Evolutionary conservation across 2,329 filamentous ascomycete species (phyloP), one percentile per base, ranked within the genome.

Genomic region (Hypoxylon sp.): DNA sequence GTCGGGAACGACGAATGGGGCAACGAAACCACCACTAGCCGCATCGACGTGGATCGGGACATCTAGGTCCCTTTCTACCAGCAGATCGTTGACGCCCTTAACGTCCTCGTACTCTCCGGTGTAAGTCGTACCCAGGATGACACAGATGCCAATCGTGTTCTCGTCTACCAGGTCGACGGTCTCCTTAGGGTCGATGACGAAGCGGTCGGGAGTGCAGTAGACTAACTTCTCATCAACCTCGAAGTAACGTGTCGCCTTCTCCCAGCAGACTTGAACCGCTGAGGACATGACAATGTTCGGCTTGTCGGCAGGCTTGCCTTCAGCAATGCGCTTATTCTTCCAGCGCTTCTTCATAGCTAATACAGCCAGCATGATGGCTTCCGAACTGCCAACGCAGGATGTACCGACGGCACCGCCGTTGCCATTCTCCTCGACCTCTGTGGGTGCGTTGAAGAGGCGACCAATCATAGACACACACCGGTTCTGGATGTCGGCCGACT

Each of bases 201-300:
- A 90, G 65, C 88, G 82, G 0, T 88, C 85, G 1, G 80, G 79
- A 0, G 85, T 85, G 78, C 88, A 90, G 78, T 87, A 89, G 30
- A 90, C 87, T 7, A 86, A 93, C 80, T 92, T 93, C 83, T 97
- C 94, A 72, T 97, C 95, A 42, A 97, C 87, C 74, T 98, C 95
- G 73, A 97, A 96, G 82, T 96, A 97, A 53, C 93, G 86, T 3
- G 91, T 88, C 0, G 91, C 90, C 83, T 97, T 97, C 79, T 97
- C 93, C 94, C 94, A 97, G 84, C 93, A 97, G 40, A 97, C 95
- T 81, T 98, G 95, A 1, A 97, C 95, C 30, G 95, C 94, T 24
- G 92, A 93, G 73, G 92, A 96, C 95, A 98, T 97, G 83, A 98
- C 83, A 66, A 98, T 90, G 80, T 98, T 98, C 58, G 95, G 95